Evolutionary conservation across 2,329 filamentous ascomycete genomes (phyloP), one percentile per base, ranked within the genome.

Genomic region (Apiospora koreana): DNA sequence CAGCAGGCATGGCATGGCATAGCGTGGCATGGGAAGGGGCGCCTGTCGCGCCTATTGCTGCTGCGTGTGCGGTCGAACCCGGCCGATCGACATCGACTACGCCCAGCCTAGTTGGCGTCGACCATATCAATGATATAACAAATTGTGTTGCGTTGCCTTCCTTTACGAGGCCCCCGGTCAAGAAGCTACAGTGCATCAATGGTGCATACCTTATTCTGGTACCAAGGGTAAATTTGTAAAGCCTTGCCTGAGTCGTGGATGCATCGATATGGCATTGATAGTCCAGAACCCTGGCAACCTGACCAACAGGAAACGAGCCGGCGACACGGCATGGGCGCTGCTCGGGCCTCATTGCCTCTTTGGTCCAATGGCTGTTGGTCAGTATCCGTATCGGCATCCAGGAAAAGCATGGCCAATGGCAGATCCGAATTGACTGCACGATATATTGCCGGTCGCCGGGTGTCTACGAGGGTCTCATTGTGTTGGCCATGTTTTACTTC

Each of bases 261-360:
- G 75, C 75, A 76, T 74, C 74, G 75, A 76, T 77, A 73, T 62
- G 54, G 76, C 74, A 69, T 58, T 54, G 67, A 71, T 69, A 67
- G 62, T 76, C 75, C 77, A 78, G 77, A 77, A 78, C 74, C 72
- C 45, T 75, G 73, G 72, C 77, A 78, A 74, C 73, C 79, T 80
- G 80, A 77, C 83, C 83, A 85, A 83, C 83, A 81, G 82, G 82
- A 85, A 82, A 77, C 72, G 75, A 81, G 78, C 77, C 82, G 78
- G 82, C 76, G 71, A 74, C 72, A 76, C 78, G 75, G 78, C 79
- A 78, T 74, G 75, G 76, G 76, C 75, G 74, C 81, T 79, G 81
- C 81, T 82, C 81, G 80, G 79, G 78, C 81, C 79, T 76, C 79
- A 74, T 78, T 72, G 75, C 75, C 74, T 77, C 81, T 82, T 80